A percentile compares a stretch with the other conserved stretches of the same genome.
phyloP scores from a whole-genome alignment of 2,329 filamentous ascomycete genomes.

The Furcasterigmium furcatum region DNA sequence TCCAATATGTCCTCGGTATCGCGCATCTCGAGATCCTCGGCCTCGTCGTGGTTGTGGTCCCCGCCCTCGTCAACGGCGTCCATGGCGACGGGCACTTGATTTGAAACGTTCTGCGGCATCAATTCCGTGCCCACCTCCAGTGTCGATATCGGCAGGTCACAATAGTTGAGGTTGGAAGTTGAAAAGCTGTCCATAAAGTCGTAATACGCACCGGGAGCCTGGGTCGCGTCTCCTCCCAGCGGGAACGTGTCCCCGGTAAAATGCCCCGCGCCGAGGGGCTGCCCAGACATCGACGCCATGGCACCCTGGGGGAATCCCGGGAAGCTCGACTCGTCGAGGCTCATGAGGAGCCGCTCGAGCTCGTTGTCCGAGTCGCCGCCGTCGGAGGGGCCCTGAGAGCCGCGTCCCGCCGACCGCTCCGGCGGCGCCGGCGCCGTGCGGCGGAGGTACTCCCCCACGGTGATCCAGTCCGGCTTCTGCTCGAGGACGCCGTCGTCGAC shows the following conservation, averaged over 20 bases:
- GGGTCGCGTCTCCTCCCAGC: not conserved
- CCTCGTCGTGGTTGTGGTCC: not conserved
- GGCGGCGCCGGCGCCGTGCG: slow-evolving; percentile 67
- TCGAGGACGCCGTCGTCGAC: slow-evolving; percentile 82
- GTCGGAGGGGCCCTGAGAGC: not conserved
- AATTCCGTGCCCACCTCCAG: not conserved
- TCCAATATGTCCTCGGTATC: not conserved
- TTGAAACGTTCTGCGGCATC: not conserved
- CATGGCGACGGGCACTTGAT: not conserved
- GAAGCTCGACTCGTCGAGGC: not conserved
- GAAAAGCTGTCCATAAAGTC: not conserved
- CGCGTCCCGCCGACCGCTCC: not conserved
- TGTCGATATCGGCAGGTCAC: not conserved
- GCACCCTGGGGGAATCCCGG: not conserved
- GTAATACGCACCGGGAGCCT: not conserved
- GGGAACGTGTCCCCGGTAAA: not conserved
- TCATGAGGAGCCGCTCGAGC: not conserved
- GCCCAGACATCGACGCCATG: not conserved
- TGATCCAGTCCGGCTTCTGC: slow-evolving; percentile 83
- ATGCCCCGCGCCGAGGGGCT: too few relatives aligned
- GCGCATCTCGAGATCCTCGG: not conserved
- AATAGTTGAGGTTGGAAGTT: not conserved
- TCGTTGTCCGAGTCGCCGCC: not conserved
- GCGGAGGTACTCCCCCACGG: slow-evolving; percentile 91
- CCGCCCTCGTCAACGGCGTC: not conserved